These are phyloP conservation scores for Malus hybrid DNA, from an alignment of 331 rosid genomes.

Conservation along the genomic window DNA sequence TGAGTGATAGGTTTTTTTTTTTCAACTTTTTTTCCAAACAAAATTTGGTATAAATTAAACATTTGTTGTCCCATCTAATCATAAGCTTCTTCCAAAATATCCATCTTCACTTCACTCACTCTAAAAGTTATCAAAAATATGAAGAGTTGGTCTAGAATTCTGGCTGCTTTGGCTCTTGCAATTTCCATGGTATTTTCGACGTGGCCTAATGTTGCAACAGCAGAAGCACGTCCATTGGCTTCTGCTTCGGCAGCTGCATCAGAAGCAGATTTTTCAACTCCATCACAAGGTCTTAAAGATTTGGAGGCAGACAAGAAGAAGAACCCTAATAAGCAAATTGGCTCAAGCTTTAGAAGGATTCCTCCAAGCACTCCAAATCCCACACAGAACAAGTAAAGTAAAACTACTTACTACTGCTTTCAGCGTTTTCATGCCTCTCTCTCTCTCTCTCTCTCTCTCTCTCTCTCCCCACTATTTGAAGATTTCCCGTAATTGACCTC, in stretches of 20 bases:
- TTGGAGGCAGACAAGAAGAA: constrained; percentile 24
- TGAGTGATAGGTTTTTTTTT: background rate
- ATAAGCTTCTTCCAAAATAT: background rate
- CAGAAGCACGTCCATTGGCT: constrained; percentile 20
- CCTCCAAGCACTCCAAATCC: constrained; percentile 66
- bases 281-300: constrained; percentile 29
- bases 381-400: constrained; percentile 58
- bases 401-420: constrained; percentile 1
- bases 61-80: constrained; percentile 4
- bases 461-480: constrained; percentile 3
- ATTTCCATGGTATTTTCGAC: constrained; percentile 33
- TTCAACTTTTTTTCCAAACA: constrained; percentile 1
- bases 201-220: constrained; percentile 19
- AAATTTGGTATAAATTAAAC: constrained; percentile 21
- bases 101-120: constrained; percentile 7
- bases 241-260: background rate
- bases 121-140: constrained; percentile 6
- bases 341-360: constrained; percentile 44
- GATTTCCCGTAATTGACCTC: constrained; percentile 22
- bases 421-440: constrained; percentile 17
- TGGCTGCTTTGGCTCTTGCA: constrained; percentile 41
- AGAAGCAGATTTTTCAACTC: background rate
- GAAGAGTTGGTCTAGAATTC: constrained; percentile 46
- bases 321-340: constrained; percentile 33
- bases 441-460: background rate